Base-by-base conservation (phyloP, 78 protist species). In the Dictyostelium firmibasis region DNA sequence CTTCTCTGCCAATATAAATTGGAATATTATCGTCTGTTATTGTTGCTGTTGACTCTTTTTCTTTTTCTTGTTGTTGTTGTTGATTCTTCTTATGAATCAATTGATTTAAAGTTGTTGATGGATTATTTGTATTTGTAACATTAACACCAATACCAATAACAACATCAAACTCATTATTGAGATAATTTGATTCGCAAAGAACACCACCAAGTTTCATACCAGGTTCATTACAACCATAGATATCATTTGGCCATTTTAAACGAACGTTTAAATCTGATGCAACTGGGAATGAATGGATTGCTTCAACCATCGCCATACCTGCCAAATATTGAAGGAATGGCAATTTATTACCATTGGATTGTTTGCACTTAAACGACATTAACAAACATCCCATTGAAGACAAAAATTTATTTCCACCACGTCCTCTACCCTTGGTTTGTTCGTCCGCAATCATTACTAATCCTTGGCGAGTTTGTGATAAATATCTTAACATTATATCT, bases 191-290 rank as follows among this genome's bases (percentile, higher is more conserved):
- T 53, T 92, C 84, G 20, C 95, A 92, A 2, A 92, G 77, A 53
- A 92, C 75, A 77, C 91, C 95, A 27, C 95, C 95, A 29, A 92
- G 25, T 77, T 92, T 92, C 5, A 43, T 3, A 3, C 57, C n/a
- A 4, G 0, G 70, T 20, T 60, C 64, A 53, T 57, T 35, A 27
- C 43, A 16, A 1, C 70, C 33, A 35, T 92, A 92, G 31, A 92
- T 74, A 44, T 92, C 95, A 57, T 92, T 92, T 33, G 91, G 95
- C 95, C 95, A 92, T 33, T 92, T 92, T 20, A 91, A 31, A 16
- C 53, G 43, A 31, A 81, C 10, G 20, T 44, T 31, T 4, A 44
- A 7, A 18, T 53, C 72, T 3, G 36, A 11, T 4, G 84, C 35
- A 9, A 18, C 84, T 8, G 86, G 86, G 2, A 64, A 27, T 0